These are phyloP conservation scores for Rhododendron ferrugineum DNA, from an alignment of 148 eudicot genomes.

Conservation along the genomic window DNA sequence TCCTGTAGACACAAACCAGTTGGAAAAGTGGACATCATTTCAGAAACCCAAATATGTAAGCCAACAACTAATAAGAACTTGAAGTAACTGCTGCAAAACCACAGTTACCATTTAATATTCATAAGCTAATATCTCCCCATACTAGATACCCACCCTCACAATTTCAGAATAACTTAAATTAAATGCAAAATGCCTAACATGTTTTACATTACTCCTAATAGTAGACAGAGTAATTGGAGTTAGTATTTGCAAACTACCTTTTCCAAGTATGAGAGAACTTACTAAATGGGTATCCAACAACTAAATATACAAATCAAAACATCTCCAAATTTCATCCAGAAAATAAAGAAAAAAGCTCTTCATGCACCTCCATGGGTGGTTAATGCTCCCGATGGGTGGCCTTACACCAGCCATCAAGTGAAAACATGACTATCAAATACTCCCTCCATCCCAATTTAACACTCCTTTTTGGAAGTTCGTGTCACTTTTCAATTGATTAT, in stretches of 20 bases:
- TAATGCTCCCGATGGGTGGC: not conserved
- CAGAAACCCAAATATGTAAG: not conserved
- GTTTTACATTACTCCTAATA: not conserved
- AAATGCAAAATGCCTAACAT: not conserved
- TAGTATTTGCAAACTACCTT: not conserved
- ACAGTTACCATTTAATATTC: not conserved
- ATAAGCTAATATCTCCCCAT: not conserved
- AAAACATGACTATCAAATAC: not conserved
- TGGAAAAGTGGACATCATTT: not conserved
- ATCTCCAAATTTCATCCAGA: not conserved
- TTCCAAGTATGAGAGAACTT: not conserved
- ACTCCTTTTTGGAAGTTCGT: too few relatives aligned
- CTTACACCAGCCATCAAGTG: not conserved
- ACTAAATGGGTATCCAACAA: not conserved
- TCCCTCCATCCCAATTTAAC: too few relatives aligned
- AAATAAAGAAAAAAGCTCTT: not conserved
- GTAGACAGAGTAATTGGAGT: not conserved
- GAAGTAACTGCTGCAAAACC: not conserved
- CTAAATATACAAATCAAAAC: not conserved
- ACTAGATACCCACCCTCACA: not conserved
- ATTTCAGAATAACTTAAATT: not conserved
- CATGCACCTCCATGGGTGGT: not conserved
- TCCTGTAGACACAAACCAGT: conserved; percentile 37
- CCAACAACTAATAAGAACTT: not conserved
- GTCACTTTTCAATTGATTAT: too few relatives aligned